Percentiles rank a stretch among this genome's conserved stretches.
Conservation (phyloP, 1,284 basidiomycete genomes). For the Puccinia horiana region DNA sequence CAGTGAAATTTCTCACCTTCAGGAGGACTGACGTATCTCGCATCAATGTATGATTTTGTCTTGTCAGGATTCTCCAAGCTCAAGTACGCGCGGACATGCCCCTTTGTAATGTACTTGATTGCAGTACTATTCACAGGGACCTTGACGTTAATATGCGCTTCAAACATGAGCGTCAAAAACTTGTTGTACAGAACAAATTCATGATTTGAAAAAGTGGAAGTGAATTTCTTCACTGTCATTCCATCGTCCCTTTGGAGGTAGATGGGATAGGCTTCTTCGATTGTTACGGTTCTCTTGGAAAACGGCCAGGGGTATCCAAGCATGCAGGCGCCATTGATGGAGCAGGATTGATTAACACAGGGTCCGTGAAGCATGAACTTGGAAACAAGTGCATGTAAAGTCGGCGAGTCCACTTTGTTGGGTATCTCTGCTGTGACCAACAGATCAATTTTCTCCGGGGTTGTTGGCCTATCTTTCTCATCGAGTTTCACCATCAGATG, state of each 20-base stretch:
- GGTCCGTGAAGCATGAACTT: constrained; percentile 6
- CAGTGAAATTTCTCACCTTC: no score
- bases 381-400: not conserved
- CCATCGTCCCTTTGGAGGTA: not conserved
- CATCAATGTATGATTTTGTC: not conserved
- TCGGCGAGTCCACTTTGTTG: not conserved
- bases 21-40: not conserved
- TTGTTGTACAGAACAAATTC: constrained; percentile 19
- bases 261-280: not conserved
- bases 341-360: not conserved
- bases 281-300: not conserved
- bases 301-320: not conserved
- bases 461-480: not conserved
- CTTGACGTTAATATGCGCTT: constrained; percentile 33
- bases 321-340: not conserved
- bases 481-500: constrained; percentile 13
- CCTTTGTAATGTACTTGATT: constrained; percentile 31
- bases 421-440: constrained; percentile 16
- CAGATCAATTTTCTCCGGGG: not conserved
- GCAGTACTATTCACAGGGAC: not conserved
- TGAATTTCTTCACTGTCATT: not conserved
- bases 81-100: not conserved
- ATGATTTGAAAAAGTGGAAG: not conserved
- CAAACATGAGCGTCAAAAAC: not conserved
- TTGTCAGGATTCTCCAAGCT: not conserved